Evolutionary conservation across 805 yeast species (phyloP).

Genomic region (Suhomyces prunicola): DNA sequence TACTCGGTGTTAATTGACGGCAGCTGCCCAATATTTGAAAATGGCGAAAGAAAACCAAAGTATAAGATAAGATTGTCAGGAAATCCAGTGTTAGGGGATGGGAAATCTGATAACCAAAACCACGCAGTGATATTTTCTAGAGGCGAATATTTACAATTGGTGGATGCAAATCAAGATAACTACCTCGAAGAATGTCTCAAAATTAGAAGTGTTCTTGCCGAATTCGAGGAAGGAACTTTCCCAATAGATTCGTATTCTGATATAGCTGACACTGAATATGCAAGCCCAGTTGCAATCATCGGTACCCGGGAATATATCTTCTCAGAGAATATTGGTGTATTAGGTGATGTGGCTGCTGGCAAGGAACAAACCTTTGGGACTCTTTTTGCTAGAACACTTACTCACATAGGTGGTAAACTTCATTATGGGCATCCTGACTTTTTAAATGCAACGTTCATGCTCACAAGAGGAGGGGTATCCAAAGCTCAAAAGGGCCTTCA

Average conservation of each 20-base stretch:
- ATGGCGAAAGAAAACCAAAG: conserved; percentile 46
- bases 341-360: conserved; percentile 86
- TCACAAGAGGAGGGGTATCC: conserved; percentile 83
- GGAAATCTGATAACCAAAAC: conserved; percentile 81
- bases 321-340: conserved; percentile 76
- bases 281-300: conserved; percentile 71
- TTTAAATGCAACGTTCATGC: conserved; percentile 70
- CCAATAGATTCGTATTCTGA: conserved; percentile 12
- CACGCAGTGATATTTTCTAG: conserved; percentile 70
- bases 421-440: conserved; percentile 90
- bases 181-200: conserved; percentile 79
- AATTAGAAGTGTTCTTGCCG: conserved; percentile 69
- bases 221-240: conserved; percentile 57
- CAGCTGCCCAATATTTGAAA: conserved; percentile 54
- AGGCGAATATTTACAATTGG: conserved; percentile 76
- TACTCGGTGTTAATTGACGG: conserved; percentile 73
- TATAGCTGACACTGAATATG: conserved; percentile 15
- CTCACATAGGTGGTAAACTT: conserved; percentile 76
- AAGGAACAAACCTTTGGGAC: conserved; percentile 89
- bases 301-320: conserved; percentile 84
- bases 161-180: conserved; percentile 84
- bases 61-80: conserved; percentile 69
- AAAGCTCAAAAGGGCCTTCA: conserved; percentile 83
- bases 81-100: conserved; percentile 80
- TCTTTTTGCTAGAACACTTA: conserved; percentile 75